Evolutionary conservation across 73 alveolate genomes (phyloP).

Genomic region (Paramecium octaurelia): DNA sequence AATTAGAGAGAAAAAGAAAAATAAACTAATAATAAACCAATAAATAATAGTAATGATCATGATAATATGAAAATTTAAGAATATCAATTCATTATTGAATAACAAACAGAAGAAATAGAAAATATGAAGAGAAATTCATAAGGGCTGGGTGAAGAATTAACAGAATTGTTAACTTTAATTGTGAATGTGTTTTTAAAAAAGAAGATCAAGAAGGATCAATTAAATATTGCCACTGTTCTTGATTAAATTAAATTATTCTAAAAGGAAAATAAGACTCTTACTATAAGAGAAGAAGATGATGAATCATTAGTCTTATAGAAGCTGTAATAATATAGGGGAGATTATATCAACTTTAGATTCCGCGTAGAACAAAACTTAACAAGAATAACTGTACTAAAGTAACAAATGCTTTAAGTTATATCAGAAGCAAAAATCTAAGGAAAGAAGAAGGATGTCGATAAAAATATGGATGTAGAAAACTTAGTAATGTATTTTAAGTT

Average conservation of each 20-base stretch:
- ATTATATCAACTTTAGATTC: not conserved
- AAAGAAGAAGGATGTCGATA: not conserved
- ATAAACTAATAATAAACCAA: not conserved
- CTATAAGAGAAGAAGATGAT: not conserved
- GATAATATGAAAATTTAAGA: not conserved
- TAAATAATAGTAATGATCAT: not conserved
- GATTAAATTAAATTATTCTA: not conserved
- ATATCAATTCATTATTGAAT: not conserved
- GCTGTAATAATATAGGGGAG: not conserved
- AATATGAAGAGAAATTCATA: not conserved
- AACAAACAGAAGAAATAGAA: not conserved
- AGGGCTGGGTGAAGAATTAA: not conserved
- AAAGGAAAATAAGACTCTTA: not conserved
- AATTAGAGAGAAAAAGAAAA: not conserved
- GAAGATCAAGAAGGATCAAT: not conserved
- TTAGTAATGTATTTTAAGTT: not conserved
- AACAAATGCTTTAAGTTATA: not conserved
- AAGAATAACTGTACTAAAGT: not conserved
- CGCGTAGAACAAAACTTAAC: not conserved
- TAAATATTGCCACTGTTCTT: not conserved
- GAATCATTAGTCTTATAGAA: not conserved
- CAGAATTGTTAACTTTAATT: not conserved
- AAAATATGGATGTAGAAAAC: not conserved
- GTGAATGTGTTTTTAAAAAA: not conserved
- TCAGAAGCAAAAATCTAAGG: not conserved